A percentile compares a stretch with the other conserved stretches of the same genome.
phyloP scores from a whole-genome alignment of 164 flowering plant genomes.

The Saururus chinensis region DNA sequence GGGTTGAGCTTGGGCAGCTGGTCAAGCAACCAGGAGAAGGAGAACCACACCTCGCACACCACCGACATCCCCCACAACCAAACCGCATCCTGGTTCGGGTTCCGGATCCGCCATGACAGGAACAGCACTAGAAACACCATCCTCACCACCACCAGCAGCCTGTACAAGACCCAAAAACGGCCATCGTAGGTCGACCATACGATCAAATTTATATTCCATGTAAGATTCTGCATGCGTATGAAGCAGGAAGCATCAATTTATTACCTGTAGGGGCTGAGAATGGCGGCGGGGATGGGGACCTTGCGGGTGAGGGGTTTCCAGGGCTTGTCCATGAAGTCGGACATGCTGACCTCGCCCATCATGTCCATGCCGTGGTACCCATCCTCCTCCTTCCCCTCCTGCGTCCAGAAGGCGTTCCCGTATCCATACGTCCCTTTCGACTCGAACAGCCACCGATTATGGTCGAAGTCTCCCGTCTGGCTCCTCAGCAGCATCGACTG shows the following conservation, averaged over 20 bases:
- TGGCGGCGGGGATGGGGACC: slow-evolving; percentile 52
- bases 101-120: slow-evolving; percentile 56
- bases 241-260: background rate
- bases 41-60: slow-evolving; percentile 82
- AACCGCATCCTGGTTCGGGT: slow-evolving; percentile 62
- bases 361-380: slow-evolving; percentile 15
- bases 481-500: slow-evolving; percentile 57
- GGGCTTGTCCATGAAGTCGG: slow-evolving; percentile 53
- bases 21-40: slow-evolving; percentile 84
- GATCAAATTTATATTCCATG: too few relatives aligned
- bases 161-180: slow-evolving; percentile 6
- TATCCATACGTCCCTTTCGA: slow-evolving; percentile 77
- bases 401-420: slow-evolving; percentile 86
- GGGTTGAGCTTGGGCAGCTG: slow-evolving; percentile 82
- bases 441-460: slow-evolving; percentile 69
- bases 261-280: slow-evolving; percentile 77
- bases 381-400: slow-evolving; percentile 21
- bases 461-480: slow-evolving; percentile 80
- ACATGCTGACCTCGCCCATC: slow-evolving; percentile 27
- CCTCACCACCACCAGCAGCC: slow-evolving; percentile 49
- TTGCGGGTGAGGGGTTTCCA: slow-evolving; percentile 84
- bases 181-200: too few relatives aligned
- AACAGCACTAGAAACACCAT: slow-evolving; percentile 49
- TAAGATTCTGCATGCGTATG: background rate
- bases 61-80: slow-evolving; percentile 91